Conservation (phyloP, 2,329 filamentous ascomycete genomes). For the Lasiodiplodia sp. region DNA sequence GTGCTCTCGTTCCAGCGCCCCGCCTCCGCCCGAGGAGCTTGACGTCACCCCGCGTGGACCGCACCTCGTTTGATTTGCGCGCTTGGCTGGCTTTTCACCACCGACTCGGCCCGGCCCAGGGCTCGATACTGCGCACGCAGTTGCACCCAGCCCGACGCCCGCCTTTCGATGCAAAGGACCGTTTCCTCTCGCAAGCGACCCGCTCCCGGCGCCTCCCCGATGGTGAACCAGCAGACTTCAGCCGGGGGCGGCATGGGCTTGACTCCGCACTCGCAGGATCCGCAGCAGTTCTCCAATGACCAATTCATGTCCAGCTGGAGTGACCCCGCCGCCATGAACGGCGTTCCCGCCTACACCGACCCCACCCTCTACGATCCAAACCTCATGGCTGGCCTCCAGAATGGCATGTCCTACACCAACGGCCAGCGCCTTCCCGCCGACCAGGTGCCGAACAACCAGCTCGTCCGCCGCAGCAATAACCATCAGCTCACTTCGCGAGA, state of each 20-base stretch:
- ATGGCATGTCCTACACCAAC: slow-evolving; percentile 35
- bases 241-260: slow-evolving; percentile 42
- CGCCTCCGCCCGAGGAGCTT: not conserved
- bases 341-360: slow-evolving; percentile 45
- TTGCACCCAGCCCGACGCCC: slow-evolving; percentile 5
- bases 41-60: not conserved
- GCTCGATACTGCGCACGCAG: slow-evolving; percentile 14
- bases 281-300: slow-evolving; percentile 37
- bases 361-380: slow-evolving; percentile 47
- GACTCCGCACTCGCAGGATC: slow-evolving; percentile 11
- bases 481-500: slow-evolving; percentile 53
- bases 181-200: slow-evolving; percentile 69
- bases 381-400: slow-evolving; percentile 25
- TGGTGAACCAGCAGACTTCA: slow-evolving; percentile 58
- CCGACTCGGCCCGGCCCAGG: slow-evolving; percentile 22
- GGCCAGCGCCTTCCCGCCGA: slow-evolving; percentile 19
- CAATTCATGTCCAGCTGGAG: slow-evolving; percentile 44
- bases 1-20: not conserved
- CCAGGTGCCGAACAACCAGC: slow-evolving; percentile 47
- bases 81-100: slow-evolving; percentile 21
- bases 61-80: slow-evolving; percentile 13
- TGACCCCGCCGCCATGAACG: slow-evolving; percentile 37
- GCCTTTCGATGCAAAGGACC: slow-evolving; percentile 21
- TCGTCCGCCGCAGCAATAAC: slow-evolving; percentile 55
- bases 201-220: slow-evolving; percentile 74